A percentile compares a stretch with the other conserved stretches of the same genome.
Evolutionary conservation across 2,329 filamentous ascomycete species (phyloP).

Genomic region (Botrytis squamosa): DNA sequence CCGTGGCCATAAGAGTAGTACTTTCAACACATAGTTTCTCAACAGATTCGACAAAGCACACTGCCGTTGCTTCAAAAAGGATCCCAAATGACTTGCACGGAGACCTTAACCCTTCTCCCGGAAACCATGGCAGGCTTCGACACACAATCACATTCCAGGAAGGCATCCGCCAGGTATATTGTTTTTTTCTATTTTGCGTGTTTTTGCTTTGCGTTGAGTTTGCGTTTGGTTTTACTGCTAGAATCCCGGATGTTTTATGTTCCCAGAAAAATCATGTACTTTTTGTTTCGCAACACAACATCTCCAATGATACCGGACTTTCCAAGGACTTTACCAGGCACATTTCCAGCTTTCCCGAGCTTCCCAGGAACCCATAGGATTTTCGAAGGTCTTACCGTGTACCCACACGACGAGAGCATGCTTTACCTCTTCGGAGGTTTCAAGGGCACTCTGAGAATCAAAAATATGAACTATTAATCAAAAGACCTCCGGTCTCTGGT

Average conservation of each 20-base stretch:
- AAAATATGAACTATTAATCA: conserved; percentile 16
- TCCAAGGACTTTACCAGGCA: conserved; percentile 19
- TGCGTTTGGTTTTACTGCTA: conserved; percentile 23
- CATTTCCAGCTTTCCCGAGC: conserved; percentile 9
- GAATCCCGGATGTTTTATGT: conserved; percentile 30
- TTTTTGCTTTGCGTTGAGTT: conserved; percentile 26
- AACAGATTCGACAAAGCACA: conserved; percentile 19
- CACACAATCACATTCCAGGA: conserved; percentile 33
- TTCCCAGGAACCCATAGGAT: conserved; percentile 2
- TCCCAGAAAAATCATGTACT: conserved; percentile 35
- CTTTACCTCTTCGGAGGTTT: conserved; percentile 6
- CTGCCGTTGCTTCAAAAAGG: conserved; percentile 23
- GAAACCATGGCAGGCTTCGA: conserved; percentile 39
- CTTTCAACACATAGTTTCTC: conserved; percentile 15
- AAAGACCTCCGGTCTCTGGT: conserved; percentile 20
- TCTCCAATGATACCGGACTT: conserved; percentile 20
- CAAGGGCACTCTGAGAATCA: conserved; percentile 11
- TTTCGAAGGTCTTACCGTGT: conserved; percentile 14
- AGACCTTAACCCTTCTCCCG: conserved; percentile 37
- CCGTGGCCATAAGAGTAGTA: conserved; percentile 30
- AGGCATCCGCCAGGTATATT: conserved; percentile 40
- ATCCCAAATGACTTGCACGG: conserved; percentile 38
- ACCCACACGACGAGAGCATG: conserved; percentile 11
- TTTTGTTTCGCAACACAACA: conserved; percentile 26
- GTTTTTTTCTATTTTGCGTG: conserved; percentile 28